Evolutionary conservation across 331 rosid species (phyloP), one percentile per base, ranked within the genome.

Genomic region (Spiraea crenata): DNA sequence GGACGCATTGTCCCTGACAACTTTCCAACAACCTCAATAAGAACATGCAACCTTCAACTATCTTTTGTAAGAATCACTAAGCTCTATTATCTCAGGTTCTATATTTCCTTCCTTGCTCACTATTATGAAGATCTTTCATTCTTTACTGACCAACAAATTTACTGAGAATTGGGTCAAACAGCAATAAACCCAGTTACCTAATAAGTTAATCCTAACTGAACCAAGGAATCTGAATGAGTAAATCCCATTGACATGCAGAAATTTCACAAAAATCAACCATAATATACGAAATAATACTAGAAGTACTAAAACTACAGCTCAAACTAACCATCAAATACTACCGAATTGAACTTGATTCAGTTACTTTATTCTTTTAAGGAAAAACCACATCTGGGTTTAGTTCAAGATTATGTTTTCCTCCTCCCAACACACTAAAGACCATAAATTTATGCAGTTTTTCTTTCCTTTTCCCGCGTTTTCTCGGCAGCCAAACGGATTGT

Each of bases 401-500:
- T 25, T 7, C 4, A 16, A 15, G 1, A 47, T 16, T 19, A 37
- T 9, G 72, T 13, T 67, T 17, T 62, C 46, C 49, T 25, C 31
- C 31, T 25, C 31, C 31, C 31, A 25, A 25, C 31, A 25, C 31
- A 25, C 31, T 25, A 25, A 0, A 25, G 31, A 25, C 31, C 31
- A 25, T 25, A 25, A 25, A 25, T 25, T 25, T 25, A 25, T 25
- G 31, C 31, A 25, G 31, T 25, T 25, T 25, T 25, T 54, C 41
- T 31, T 55, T 9, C 64, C 2, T 41, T 67, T 35, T n/a, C 51
- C 20, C 8, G 7, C 9, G 41, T 52, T 47, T 64, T 60, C 67
- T 5, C 19, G 52, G 14, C 40, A 74, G 41, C 69, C 68, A 57
- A 64, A 39, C 55, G 56, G 71, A 79, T 50, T 70, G 57, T 57